Evolutionary conservation across 129 eudicot genomes (phyloP).

Genomic region (Centrapalus pauciflorus): DNA sequence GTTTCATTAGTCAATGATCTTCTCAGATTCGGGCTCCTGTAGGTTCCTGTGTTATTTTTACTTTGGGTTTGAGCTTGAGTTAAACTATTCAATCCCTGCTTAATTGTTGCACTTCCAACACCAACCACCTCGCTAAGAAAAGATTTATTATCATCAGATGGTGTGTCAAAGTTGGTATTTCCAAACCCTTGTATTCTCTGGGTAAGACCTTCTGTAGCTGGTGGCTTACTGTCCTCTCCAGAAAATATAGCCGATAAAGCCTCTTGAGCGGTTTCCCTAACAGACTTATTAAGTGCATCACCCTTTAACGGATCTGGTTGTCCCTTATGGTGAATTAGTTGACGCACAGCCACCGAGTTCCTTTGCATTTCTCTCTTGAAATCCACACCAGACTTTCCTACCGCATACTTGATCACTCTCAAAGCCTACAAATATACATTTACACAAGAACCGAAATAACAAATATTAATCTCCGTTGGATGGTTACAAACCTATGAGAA

Average conservation of each 20-base stretch:
- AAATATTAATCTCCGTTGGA: no score
- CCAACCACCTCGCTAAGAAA: conserved; percentile 77
- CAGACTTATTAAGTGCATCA: conserved; percentile 85
- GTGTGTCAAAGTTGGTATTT: conserved; percentile 58
- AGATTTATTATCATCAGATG: conserved; percentile 69
- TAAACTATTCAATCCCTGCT: conserved; percentile 62
- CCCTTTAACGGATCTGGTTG: conserved; percentile 85
- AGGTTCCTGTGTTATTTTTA: conserved; percentile 66
- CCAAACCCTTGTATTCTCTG: conserved; percentile 87
- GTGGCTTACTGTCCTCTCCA: conserved; percentile 68
- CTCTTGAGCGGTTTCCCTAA: conserved; percentile 91
- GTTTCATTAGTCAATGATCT: conserved; percentile 71
- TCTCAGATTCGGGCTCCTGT: conserved; percentile 63
- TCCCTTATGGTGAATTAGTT: conserved; percentile 83
- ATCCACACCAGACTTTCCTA: conserved; percentile 89
- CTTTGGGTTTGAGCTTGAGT: conserved; percentile 48
- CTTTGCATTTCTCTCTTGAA: conserved; percentile 94
- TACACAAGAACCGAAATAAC: not conserved
- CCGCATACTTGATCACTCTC: conserved; percentile 86
- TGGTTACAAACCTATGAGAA: no score
- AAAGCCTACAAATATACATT: conserved; percentile 55
- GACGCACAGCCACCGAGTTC: conserved; percentile 81
- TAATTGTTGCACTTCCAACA: conserved; percentile 71
- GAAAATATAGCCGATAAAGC: conserved; percentile 82
- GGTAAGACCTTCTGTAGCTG: conserved; percentile 60